Evolutionary conservation across 2,329 filamentous ascomycete genomes (phyloP).

Genomic region (Diaporthe amygdali): DNA sequence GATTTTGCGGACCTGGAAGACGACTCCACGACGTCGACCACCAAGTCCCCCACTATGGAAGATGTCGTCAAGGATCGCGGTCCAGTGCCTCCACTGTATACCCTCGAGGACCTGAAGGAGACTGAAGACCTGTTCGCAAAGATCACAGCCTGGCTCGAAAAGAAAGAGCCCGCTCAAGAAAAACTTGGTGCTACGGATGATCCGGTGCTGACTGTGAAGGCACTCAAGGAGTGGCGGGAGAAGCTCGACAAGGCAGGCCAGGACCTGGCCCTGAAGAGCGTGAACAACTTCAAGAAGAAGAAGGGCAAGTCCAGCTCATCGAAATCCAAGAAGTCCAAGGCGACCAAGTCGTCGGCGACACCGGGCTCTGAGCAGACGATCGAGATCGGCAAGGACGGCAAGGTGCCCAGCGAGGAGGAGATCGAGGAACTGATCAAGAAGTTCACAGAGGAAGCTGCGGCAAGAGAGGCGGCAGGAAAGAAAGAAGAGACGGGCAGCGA

Average conservation of each 20-base stretch:
- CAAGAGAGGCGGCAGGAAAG: slow-evolving; percentile 24
- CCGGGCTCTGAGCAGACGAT: slow-evolving; percentile 43
- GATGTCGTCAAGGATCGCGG: slow-evolving; percentile 51
- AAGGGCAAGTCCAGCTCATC: slow-evolving; percentile 42
- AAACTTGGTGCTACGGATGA: slow-evolving; percentile 74
- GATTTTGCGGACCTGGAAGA: slow-evolving; percentile 81
- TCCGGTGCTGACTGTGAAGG: slow-evolving; percentile 74
- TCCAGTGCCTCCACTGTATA: slow-evolving; percentile 71
- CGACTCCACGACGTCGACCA: slow-evolving; percentile 50
- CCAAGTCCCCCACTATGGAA: slow-evolving; percentile 50
- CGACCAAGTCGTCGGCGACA: slow-evolving; percentile 36
- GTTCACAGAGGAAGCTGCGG: slow-evolving; percentile 38
- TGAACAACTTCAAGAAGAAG: slow-evolving; percentile 58
- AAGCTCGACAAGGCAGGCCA: slow-evolving; percentile 74
- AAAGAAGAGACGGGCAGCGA: slow-evolving; percentile 25
- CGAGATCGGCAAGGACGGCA: slow-evolving; percentile 47
- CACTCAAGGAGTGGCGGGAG: slow-evolving; percentile 71
- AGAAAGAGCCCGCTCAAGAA: slow-evolving; percentile 73
- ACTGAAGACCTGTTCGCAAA: slow-evolving; percentile 68
- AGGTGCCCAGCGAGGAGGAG: slow-evolving; percentile 47
- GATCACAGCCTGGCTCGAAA: slow-evolving; percentile 75
- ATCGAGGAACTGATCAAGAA: slow-evolving; percentile 61
- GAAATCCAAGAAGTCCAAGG: slow-evolving; percentile 51
- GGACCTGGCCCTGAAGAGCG: slow-evolving; percentile 73
- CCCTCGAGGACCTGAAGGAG: slow-evolving; percentile 70